A percentile compares a stretch with the other conserved stretches of the same genome.
Evolutionary conservation across 148 eudicot species (phyloP).

Genomic region (Rhododendron kiyosumense): DNA sequence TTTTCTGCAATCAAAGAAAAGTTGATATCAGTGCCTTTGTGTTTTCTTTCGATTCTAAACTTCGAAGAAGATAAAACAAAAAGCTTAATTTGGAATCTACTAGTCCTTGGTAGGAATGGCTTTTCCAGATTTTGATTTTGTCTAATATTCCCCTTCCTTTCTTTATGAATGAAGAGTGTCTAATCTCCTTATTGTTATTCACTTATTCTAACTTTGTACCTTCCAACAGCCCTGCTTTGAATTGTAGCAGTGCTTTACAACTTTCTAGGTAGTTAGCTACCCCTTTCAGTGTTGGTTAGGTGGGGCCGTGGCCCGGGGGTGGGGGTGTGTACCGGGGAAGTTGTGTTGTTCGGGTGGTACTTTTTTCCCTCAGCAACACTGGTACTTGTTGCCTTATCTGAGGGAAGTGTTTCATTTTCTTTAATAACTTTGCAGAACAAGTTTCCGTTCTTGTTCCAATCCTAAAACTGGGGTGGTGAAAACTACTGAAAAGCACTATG

Average conservation of each 20-base stretch:
- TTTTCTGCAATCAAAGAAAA: neutral
- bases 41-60: neutral
- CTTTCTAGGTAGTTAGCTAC: neutral
- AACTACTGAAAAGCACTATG: neutral
- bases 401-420: neutral
- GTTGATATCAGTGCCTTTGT: neutral
- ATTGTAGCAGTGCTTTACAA: neutral
- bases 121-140: neutral
- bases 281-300: too few relatives aligned
- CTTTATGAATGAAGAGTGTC: neutral
- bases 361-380: neutral
- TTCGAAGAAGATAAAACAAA: neutral
- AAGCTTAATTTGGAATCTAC: neutral
- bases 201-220: neutral
- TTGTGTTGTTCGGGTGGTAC: neutral
- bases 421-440: neutral
- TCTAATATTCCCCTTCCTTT: neutral
- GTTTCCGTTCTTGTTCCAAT: neutral
- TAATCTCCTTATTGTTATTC: too few relatives aligned
- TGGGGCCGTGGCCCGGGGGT: too few relatives aligned
- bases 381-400: neutral
- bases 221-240: neutral
- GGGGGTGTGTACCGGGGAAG: too few relatives aligned
- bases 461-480: neutral
- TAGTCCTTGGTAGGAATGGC: neutral